Evolutionary conservation across 192 early-diverging fungal genomes (phyloP).

Genomic region (Thamnidium elegans): DNA sequence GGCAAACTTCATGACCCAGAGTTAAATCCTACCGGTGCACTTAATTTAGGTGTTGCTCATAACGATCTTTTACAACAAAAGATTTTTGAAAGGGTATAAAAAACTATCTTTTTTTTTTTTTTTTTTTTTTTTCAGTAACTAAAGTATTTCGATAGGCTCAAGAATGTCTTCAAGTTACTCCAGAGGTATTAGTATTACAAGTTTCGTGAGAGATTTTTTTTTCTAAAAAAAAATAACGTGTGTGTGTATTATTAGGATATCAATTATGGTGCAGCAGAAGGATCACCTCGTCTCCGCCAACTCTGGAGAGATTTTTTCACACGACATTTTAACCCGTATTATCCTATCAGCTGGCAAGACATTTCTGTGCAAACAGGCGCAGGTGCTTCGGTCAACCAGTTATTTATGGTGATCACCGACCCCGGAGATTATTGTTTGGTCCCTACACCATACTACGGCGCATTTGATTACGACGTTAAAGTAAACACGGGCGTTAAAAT

Average conservation of each 20-base stretch:
- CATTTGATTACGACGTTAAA: constrained; percentile 62
- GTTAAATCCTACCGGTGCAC: constrained; percentile 63
- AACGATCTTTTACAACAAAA: constrained; percentile 63
- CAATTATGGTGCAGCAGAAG: constrained; percentile 48
- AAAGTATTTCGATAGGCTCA: too few species aligned
- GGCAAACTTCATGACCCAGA: background rate
- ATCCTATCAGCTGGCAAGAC: constrained; percentile 45
- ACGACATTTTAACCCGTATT: constrained; percentile 53
- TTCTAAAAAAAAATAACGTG: too few species aligned
- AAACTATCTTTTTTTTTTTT: background rate
- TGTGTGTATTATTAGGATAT: too few species aligned
- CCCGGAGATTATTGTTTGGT: constrained; percentile 73
- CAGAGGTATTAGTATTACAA: too few species aligned
- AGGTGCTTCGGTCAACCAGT: constrained; percentile 59
- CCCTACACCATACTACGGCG: constrained; percentile 75
- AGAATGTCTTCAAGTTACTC: background rate
- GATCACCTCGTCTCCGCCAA: constrained; percentile 52
- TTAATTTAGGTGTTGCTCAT: constrained; percentile 81
- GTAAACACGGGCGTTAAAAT: constrained; percentile 48
- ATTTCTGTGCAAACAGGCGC: constrained; percentile 68
- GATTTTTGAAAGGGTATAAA: constrained; percentile 54
- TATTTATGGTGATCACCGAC: constrained; percentile 62
- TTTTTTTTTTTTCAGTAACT: too few species aligned
- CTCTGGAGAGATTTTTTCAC: constrained; percentile 65
- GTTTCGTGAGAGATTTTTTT: too few species aligned